phyloP scores from a whole-genome alignment of 2,329 filamentous ascomycete species.

The Talaromyces sp. region DNA sequence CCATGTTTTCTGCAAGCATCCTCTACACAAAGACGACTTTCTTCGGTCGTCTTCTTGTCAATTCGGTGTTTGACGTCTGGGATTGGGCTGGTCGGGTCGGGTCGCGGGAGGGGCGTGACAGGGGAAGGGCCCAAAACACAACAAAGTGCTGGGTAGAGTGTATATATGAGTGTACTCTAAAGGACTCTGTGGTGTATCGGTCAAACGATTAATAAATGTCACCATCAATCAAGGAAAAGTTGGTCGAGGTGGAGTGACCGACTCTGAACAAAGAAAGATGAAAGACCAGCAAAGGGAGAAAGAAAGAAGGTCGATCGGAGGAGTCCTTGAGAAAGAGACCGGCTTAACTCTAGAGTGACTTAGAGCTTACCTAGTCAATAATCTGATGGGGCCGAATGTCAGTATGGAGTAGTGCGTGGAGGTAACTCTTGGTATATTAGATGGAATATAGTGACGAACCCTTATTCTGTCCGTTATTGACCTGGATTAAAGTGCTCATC shows the following conservation, averaged over 20 bases:
- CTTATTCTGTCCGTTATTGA: not conserved
- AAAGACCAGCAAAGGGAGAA: not conserved
- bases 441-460: not conserved
- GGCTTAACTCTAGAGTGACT: not conserved
- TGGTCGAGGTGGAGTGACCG: not conserved
- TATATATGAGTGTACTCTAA: not conserved
- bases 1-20: not conserved
- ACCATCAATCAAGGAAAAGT: not conserved
- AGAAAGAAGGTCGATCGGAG: not conserved
- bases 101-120: not conserved
- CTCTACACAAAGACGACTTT: not conserved
- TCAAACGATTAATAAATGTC: not conserved
- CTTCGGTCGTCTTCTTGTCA: not conserved
- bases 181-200: not conserved
- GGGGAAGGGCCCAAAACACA: conserved; percentile 13
- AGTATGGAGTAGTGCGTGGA: not conserved
- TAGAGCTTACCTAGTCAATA: not conserved
- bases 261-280: not conserved
- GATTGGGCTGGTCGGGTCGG: not conserved
- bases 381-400: not conserved
- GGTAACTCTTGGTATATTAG: not conserved
- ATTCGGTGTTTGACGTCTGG: not conserved
- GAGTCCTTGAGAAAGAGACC: not conserved
- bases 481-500: not conserved
- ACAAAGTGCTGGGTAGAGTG: conserved; percentile 9